Evolutionary conservation across 2,329 filamentous ascomycete species (phyloP).

Genomic region (Canariomyces notabilis): DNA sequence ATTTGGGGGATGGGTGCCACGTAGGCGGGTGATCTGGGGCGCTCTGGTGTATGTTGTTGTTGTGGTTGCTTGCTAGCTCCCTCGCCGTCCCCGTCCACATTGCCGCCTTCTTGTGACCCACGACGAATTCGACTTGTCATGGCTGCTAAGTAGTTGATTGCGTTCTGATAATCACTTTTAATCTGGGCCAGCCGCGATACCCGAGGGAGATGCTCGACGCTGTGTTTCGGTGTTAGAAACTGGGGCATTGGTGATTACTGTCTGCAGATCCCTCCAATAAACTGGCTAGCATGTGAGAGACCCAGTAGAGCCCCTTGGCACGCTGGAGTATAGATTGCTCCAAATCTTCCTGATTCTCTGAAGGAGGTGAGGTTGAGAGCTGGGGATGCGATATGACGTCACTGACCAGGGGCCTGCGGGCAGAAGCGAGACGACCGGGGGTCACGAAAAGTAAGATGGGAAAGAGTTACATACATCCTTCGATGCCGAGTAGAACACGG

Average conservation of each 20-base stretch:
- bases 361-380: background rate
- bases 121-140: slow-evolving; percentile 14
- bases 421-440: too few species aligned
- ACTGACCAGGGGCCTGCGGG: background rate
- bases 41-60: slow-evolving; percentile 5
- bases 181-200: background rate
- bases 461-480: too few species aligned
- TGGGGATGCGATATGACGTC: background rate
- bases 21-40: slow-evolving; percentile 31
- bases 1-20: slow-evolving; percentile 38
- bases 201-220: background rate
- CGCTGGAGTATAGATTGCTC: too few species aligned
- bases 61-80: slow-evolving; percentile 2
- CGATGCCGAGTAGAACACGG: too few species aligned
- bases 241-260: too few species aligned
- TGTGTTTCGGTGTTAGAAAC: background rate
- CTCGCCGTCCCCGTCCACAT: background rate
- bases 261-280: background rate
- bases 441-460: too few species aligned
- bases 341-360: too few species aligned
- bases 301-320: too few species aligned
- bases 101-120: slow-evolving; percentile 4
- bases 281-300: background rate
- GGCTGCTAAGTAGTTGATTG: background rate
- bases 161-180: background rate